Evolutionary conservation across 2,329 filamentous ascomycete species (phyloP).

Genomic region (Cladosporium sp.): DNA sequence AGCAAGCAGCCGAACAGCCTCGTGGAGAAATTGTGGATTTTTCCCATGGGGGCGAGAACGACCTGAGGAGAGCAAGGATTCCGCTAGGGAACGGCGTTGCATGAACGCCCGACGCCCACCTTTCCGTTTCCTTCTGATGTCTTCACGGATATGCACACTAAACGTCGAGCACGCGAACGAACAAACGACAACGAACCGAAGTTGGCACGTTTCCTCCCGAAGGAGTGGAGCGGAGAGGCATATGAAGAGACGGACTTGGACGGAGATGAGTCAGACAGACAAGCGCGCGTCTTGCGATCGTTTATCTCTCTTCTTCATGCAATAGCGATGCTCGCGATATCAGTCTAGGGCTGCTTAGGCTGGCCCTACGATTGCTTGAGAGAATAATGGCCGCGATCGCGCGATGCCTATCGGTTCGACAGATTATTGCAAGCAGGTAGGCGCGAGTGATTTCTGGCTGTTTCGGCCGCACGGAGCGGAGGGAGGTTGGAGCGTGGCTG

Average conservation of each 20-base stretch:
- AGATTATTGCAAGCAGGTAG: background rate
- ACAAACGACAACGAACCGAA: background rate
- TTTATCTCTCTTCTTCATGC: background rate
- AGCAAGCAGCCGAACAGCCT: background rate
- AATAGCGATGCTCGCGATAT: background rate
- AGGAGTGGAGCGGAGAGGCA: background rate
- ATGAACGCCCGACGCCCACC: constrained; percentile 3
- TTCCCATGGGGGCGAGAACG: constrained; percentile 2
- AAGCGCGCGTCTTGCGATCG: background rate
- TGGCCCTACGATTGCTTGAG: background rate
- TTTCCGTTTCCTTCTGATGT: background rate
- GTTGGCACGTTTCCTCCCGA: constrained; percentile 2
- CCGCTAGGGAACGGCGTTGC: constrained; percentile 5
- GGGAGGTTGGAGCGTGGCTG: background rate
- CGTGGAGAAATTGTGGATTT: constrained; percentile 4
- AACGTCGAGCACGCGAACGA: background rate
- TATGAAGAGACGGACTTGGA: background rate
- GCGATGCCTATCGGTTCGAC: background rate
- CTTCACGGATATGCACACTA: background rate
- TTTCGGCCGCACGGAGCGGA: background rate
- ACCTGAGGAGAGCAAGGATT: background rate
- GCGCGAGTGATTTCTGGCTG: constrained; percentile 1
- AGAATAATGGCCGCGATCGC: constrained; percentile 5
- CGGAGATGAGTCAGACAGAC: background rate
- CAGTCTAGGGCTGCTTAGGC: background rate